Evolutionary conservation across 345 rosid species (phyloP).

Genomic region (Salix suchowensis): DNA sequence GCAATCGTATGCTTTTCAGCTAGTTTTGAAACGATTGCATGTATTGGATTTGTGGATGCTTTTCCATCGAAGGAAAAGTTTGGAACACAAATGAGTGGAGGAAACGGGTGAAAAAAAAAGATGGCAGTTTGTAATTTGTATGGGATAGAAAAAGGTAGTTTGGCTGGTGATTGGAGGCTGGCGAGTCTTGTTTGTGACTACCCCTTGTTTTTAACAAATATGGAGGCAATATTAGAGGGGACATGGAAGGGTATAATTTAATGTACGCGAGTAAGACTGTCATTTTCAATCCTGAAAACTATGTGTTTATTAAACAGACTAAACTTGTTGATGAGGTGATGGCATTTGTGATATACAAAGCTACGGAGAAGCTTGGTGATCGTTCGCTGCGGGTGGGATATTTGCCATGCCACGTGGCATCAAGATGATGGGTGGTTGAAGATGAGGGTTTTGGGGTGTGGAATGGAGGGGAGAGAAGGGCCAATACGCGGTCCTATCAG

Average conservation of each 20-base stretch:
- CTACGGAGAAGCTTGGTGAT: slow-evolving; percentile 63
- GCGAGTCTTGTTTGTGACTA: slow-evolving; percentile 29
- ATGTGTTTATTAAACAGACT: slow-evolving; percentile 1
- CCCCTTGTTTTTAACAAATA: slow-evolving; percentile 34
- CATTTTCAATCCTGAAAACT: not conserved
- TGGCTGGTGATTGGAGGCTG: slow-evolving; percentile 30
- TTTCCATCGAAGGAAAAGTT: not conserved
- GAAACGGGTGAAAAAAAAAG: slow-evolving; percentile 30
- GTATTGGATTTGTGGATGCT: not conserved
- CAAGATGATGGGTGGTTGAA: slow-evolving; percentile 24
- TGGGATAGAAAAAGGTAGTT: slow-evolving; percentile 5
- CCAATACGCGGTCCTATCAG: not conserved
- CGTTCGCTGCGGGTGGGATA: slow-evolving; percentile 41
- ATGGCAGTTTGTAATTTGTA: slow-evolving; percentile 41
- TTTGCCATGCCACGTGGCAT: slow-evolving; percentile 47
- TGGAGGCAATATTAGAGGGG: slow-evolving; percentile 23
- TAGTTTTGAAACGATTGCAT: not conserved
- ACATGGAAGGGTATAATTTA: not conserved
- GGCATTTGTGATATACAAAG: slow-evolving; percentile 29
- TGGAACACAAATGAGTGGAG: slow-evolving; percentile 35
- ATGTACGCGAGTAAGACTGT: not conserved
- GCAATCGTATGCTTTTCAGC: not conserved
- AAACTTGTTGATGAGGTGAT: slow-evolving; percentile 52
- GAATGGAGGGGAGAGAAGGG: slow-evolving; percentile 18
- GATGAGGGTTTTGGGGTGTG: slow-evolving; percentile 64